Evolutionary conservation across 2,329 filamentous ascomycete species (phyloP), one percentile per base, ranked within the genome.

Genomic region (Tolypocladium amazonense): DNA sequence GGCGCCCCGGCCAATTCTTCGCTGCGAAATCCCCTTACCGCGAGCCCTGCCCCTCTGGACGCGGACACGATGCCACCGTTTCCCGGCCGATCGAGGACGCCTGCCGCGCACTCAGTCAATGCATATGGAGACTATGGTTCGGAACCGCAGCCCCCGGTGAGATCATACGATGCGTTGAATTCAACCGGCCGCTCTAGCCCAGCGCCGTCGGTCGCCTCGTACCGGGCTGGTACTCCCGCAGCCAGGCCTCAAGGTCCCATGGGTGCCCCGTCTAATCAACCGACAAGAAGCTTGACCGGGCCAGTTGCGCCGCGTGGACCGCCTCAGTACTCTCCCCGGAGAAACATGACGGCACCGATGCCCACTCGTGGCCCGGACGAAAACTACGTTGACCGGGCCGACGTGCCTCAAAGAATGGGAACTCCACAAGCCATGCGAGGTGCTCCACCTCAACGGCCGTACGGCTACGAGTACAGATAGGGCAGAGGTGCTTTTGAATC

Each of bases 291-390:
- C 59, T 70, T 72, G 35, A 79, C 77, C 18, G 72, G 72, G 1
- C 73, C 73, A 4, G 63, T 73, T 18, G 68, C 72, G 33, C 65
- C 68, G 12, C 65, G 71, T 33, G 72, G 68, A 41, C 71, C 70
- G 45, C 72, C 70, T 45, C 72, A 70, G 15, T 70, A 72, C 43
- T 66, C 73, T 35, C 76, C 76, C 1, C 73, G 74, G 62, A 73
- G 79, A 57, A 79, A 76, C 59, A 74, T 80, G 73, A 80, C 78
- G 27, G 76, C 74, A 4, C 76, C 76, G 4, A 65, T 74, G 58
- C 71, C 73, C 18, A 65, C 67, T 35, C 67, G 71, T 53, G 67
- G 65, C 45, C 64, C 65, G 47, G 66, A 67, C 30, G 71, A 70
- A 23, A 25, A 37, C 30, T 37, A 54, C 30, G 20, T 37, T 35